Evolutionary conservation across 208 protist species (phyloP).

Genomic region (Leishmania tropica): DNA sequence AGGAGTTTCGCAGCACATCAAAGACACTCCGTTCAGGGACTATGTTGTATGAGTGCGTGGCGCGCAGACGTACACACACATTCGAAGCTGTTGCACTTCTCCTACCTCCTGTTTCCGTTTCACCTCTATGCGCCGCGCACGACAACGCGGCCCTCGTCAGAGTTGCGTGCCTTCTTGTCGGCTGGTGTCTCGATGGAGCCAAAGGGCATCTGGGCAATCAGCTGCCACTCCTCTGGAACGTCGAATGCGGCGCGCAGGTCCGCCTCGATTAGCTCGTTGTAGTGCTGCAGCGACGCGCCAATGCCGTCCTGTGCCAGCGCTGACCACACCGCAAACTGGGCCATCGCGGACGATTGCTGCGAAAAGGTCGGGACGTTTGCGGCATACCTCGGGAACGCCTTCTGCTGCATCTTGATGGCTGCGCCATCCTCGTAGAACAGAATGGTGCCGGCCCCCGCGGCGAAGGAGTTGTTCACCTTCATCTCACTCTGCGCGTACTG

Average conservation of each 20-base stretch:
- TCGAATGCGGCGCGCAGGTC: slow-evolving; percentile 35
- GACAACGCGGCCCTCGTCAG: slow-evolving; percentile 44
- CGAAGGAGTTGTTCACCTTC: slow-evolving; percentile 54
- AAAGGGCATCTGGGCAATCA: slow-evolving; percentile 70
- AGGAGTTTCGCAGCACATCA: not conserved
- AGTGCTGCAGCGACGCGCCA: slow-evolving; percentile 60
- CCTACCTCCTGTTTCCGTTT: not conserved
- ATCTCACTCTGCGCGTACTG: slow-evolving; percentile 31
- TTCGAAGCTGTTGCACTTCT: not conserved
- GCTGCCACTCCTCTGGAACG: slow-evolving; percentile 45
- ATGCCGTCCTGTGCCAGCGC: slow-evolving; percentile 47
- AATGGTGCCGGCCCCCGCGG: slow-evolving; percentile 52
- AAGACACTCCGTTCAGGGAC: not conserved
- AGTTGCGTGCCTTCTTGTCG: slow-evolving; percentile 39
- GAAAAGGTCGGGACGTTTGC: slow-evolving; percentile 47
- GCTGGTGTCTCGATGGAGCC: slow-evolving; percentile 45
- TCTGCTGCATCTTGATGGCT: slow-evolving; percentile 41
- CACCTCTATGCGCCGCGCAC: slow-evolving; percentile 30
- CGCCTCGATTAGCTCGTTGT: slow-evolving; percentile 47
- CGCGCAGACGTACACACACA: not conserved
- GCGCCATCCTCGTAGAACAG: slow-evolving; percentile 61
- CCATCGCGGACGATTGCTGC: slow-evolving; percentile 51
- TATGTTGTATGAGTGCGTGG: not conserved
- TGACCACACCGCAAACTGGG: slow-evolving; percentile 61
- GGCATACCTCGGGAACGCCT: slow-evolving; percentile 48